A percentile compares a stretch with the other conserved stretches of the same genome.
Evolutionary conservation across 2,329 filamentous ascomycete genomes (phyloP).

Genomic region (Aspergillus tubingensis): DNA sequence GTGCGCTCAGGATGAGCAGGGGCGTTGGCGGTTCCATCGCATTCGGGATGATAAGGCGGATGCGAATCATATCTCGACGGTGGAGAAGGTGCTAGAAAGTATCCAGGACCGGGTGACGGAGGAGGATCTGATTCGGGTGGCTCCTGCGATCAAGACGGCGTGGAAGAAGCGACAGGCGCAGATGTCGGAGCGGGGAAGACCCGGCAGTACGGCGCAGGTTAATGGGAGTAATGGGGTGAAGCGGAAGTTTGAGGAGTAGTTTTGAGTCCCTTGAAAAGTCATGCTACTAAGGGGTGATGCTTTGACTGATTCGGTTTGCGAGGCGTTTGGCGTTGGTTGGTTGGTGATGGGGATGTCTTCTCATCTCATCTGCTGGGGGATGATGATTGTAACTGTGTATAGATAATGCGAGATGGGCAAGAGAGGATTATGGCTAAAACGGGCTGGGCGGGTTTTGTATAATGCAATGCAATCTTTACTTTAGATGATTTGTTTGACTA

Average conservation of each 20-base stretch:
- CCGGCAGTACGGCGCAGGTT: slow-evolving; percentile 17
- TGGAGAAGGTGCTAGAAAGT: slow-evolving; percentile 83
- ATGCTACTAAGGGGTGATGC: not conserved
- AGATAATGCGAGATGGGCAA: not conserved
- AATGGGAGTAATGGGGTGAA: slow-evolving; percentile 43
- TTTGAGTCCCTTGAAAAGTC: no score
- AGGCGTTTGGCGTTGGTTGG: slow-evolving; percentile 22
- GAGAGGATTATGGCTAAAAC: not conserved
- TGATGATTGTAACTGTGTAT: not conserved
- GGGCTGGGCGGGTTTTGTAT: not conserved
- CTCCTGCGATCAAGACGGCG: slow-evolving; percentile 70
- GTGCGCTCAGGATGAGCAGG: slow-evolving; percentile 75
- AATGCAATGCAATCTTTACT: not conserved
- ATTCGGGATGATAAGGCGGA: slow-evolving; percentile 92
- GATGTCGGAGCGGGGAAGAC: slow-evolving; percentile 29
- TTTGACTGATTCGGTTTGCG: slow-evolving; percentile 16
- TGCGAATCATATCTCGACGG: slow-evolving; percentile 83
- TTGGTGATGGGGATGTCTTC: not conserved
- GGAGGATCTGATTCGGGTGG: slow-evolving; percentile 72
- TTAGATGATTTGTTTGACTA: not conserved
- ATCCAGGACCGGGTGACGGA: slow-evolving; percentile 84
- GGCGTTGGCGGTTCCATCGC: slow-evolving; percentile 81
- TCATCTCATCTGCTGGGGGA: not conserved
- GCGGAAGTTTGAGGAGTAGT: slow-evolving; percentile 41
- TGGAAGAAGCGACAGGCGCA: slow-evolving; percentile 70